A percentile compares a stretch with the other conserved stretches of the same genome.
Conservation (phyloP, 2,329 filamentous ascomycete genomes). For the Clarireedia hainanense region DNA sequence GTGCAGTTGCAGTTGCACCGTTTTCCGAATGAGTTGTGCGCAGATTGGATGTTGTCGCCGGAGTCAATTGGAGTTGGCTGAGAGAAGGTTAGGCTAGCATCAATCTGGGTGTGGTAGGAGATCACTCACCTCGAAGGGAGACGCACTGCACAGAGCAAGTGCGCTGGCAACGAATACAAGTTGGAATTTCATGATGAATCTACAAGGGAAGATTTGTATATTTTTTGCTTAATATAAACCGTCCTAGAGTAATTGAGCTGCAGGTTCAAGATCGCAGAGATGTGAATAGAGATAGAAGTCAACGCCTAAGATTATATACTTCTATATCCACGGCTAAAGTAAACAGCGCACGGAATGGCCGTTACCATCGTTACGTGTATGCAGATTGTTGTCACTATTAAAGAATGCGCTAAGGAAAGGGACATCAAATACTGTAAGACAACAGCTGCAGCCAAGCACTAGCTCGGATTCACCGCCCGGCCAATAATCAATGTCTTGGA, state of each 20-base stretch:
- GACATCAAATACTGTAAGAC: background rate
- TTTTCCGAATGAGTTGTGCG: background rate
- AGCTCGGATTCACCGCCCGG: no score
- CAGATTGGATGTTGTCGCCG: background rate
- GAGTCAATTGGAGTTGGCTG: background rate
- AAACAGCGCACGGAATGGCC: no score
- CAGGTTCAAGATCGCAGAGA: no score
- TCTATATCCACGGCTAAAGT: background rate
- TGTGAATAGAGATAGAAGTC: no score
- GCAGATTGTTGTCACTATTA: no score
- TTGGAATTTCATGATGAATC: conserved; percentile 1
- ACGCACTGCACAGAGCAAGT: conserved; percentile 2
- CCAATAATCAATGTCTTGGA: no score
- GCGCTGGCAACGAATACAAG: background rate
- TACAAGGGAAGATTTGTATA: no score
- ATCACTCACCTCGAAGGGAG: background rate
- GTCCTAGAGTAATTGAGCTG: no score
- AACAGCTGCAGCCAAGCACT: background rate
- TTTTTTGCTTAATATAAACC: no score
- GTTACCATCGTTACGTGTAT: no score
- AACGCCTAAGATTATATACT: background rate
- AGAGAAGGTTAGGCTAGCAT: background rate
- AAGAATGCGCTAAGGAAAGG: background rate
- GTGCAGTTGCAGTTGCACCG: conserved; percentile 1
- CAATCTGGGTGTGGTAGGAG: background rate